Conservation (phyloP, 2,329 filamentous ascomycete genomes). For the Niveomyces coronatus region DNA sequence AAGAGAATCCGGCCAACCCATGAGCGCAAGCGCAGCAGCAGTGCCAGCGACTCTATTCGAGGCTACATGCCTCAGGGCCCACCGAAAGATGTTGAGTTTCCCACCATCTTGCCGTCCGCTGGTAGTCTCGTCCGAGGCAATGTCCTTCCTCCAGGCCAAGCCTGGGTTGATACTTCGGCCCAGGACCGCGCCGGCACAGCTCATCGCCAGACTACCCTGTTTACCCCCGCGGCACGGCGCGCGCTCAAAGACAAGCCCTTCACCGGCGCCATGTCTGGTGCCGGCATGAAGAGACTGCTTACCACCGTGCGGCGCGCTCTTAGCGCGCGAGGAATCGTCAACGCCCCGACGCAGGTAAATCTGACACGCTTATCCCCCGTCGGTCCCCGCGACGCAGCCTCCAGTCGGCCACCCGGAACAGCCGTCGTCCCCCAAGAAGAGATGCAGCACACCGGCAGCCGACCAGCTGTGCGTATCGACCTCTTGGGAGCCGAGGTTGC, state of each 20-base stretch:
- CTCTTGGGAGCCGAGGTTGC: constrained; percentile 67
- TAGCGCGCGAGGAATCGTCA: constrained; percentile 45
- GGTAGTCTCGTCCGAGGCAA: constrained; percentile 84
- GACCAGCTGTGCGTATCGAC: constrained; percentile 61
- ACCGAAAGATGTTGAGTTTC: constrained; percentile 45
- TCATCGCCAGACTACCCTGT: constrained; percentile 45
- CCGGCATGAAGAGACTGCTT: constrained; percentile 76
- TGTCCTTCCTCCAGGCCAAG: constrained; percentile 69
- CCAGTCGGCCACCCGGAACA: constrained; percentile 48
- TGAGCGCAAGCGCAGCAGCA: constrained; percentile 73
- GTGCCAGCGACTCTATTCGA: constrained; percentile 73
- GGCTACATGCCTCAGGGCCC: constrained; percentile 49
- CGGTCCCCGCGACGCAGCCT: constrained; percentile 42
- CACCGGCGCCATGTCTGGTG: constrained; percentile 52
- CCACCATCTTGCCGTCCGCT: constrained; percentile 57
- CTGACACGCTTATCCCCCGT: constrained; percentile 38
- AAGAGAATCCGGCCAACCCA: constrained; percentile 49
- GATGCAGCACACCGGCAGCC: constrained; percentile 31
- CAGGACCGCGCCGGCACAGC: constrained; percentile 35
- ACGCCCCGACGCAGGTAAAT: constrained; percentile 34
- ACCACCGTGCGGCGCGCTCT: constrained; percentile 77
- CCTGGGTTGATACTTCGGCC: constrained; percentile 61
- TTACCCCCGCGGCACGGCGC: constrained; percentile 28
- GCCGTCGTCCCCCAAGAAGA: constrained; percentile 48
- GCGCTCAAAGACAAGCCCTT: constrained; percentile 37